Evolutionary conservation across 176 grass and related monocot species (phyloP).

Genomic region (Themeda triandra): DNA sequence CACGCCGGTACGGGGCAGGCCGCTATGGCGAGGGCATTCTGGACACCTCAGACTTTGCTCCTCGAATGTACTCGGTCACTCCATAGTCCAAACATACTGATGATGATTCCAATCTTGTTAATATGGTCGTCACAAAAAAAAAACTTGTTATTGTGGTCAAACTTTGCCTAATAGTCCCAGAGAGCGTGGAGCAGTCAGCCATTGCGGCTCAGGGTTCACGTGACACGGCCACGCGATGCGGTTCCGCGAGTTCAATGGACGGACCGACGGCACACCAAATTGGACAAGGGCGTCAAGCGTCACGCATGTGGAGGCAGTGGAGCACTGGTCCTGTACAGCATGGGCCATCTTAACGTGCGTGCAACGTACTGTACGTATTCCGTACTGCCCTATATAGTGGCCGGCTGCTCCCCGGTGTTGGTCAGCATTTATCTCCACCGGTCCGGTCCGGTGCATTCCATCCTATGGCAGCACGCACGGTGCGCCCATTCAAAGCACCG

Average conservation of each 20-base stretch:
- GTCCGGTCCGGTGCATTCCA: not conserved
- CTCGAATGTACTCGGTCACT: too few species aligned
- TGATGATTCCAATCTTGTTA: too few species aligned
- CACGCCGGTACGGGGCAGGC: not conserved
- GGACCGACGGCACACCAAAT: not conserved
- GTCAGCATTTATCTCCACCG: not conserved
- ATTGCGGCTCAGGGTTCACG: not conserved
- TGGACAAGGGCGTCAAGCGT: not conserved
- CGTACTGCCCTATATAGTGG: too few species aligned
- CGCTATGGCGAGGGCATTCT: not conserved
- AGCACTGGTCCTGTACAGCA: not conserved
- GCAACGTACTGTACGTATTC: not conserved
- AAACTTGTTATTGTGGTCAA: too few species aligned
- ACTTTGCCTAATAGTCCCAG: too few species aligned
- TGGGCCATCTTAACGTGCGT: not conserved
- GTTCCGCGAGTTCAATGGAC: not conserved
- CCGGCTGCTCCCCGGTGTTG: not conserved
- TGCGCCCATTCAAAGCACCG: not conserved
- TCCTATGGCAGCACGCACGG: slow-evolving; percentile 6
- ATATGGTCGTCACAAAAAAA: too few species aligned
- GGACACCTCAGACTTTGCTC: too few species aligned
- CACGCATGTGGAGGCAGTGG: not conserved
- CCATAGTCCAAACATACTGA: too few species aligned
- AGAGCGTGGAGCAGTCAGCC: not conserved
- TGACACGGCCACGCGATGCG: slow-evolving; percentile 27